These are phyloP conservation scores for Ophiocordyceps australis DNA, from an alignment of 2,329 filamentous ascomycete genomes.

Conservation along the genomic window DNA sequence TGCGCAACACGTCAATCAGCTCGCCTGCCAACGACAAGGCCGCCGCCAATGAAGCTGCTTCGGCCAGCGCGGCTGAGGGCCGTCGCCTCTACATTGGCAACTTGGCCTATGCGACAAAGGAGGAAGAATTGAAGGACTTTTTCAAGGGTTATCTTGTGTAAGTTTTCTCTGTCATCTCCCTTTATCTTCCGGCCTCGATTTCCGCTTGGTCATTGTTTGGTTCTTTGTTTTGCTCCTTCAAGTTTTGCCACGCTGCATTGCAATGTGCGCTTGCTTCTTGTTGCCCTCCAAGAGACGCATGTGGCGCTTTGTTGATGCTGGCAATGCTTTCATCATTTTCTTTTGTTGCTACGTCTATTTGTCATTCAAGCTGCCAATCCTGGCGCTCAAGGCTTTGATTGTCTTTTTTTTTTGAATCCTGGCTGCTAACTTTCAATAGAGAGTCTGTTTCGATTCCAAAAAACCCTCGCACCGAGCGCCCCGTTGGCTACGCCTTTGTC, in stretches of 20 bases:
- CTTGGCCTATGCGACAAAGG: constrained; percentile 99
- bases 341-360: too few relatives aligned
- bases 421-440: constrained; percentile 33
- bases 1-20: constrained; percentile 54
- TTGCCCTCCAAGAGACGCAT: too few relatives aligned
- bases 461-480: constrained; percentile 96
- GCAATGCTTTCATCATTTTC: neutral
- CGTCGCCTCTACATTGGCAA: constrained; percentile 99
- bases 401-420: too few relatives aligned
- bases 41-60: constrained; percentile 71
- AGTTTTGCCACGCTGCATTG: too few relatives aligned
- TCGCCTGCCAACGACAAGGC: constrained; percentile 33
- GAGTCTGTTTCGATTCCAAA: constrained; percentile 98
- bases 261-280: too few relatives aligned
- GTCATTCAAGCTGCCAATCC: too few relatives aligned
- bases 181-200: neutral
- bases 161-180: constrained; percentile 23
- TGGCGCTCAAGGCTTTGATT: too few relatives aligned
- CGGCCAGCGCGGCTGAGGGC: constrained; percentile 95
- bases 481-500: constrained; percentile 97
- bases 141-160: constrained; percentile 99
- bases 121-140: constrained; percentile 99
- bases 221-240: too few relatives aligned
- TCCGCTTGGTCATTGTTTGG: too few relatives aligned
- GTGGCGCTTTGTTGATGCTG: too few relatives aligned